Evolutionary conservation across 2,329 filamentous ascomycete species (phyloP), one percentile per base, ranked within the genome.

Genomic region (Aspergillus bombycis): DNA sequence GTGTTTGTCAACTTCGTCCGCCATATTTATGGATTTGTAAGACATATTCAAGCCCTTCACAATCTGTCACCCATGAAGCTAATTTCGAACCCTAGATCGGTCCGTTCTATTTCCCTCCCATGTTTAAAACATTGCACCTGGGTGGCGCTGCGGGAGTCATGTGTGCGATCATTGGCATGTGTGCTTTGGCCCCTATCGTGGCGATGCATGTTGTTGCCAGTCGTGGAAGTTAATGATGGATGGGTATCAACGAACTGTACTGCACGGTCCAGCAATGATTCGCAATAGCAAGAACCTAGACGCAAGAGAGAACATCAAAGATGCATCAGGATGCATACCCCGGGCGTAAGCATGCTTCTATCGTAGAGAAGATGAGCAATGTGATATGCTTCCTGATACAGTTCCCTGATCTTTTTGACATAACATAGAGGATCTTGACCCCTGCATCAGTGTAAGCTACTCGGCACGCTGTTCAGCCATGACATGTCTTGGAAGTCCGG

Each of bases 1-100:
- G 85, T 87, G 0, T 88, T 88, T 65, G 81, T 88, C 65, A 87
- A 82, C 4, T 79, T 88, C 60, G 80, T 87, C 2, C 78, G 86
- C 9, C 83, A 85, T 62, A 82, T 81, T 0, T 86, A 81, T 81
- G 83, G 83, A 0, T 86, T 85, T 68, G 80, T 85, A 59, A 79
- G 81, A 28, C 4, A 14, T 34, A n/a, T 41, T 5, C 34, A 21
- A 12, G 12, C 8, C 57, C 50, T 30, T 14, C 1, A 8, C 10
- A 9, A 4, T n/a, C 16, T 12, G 23, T 45, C 32, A 9, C 32
- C 58, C 34, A 61, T 11, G 21, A 9, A 28, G 23, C 45, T 48
- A 9, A 48, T 28, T 26, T 23, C 19, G 46, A 19, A 41, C 3
- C 19, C 36, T 56, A 70, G 70, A 66, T 70, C 30, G 73, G 70